Evolutionary conservation across 805 yeast genomes (phyloP).

Genomic region (Starmerella cellae): DNA sequence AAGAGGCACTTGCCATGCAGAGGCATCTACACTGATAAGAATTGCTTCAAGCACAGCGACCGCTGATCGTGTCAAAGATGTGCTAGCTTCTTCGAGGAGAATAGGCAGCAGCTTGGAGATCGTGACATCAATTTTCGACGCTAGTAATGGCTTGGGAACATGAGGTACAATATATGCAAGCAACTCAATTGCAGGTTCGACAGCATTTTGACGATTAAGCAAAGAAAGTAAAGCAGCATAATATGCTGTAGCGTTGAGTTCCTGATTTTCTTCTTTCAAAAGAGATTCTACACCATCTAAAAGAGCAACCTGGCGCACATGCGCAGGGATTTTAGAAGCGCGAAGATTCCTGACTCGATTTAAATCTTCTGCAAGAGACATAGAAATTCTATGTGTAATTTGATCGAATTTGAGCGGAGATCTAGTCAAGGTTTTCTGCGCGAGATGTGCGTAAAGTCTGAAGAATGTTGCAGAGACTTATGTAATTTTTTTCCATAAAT

Average conservation of each 20-base stretch:
- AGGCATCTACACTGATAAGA: constrained; percentile 63
- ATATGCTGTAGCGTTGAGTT: constrained; percentile 54
- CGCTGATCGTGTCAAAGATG: constrained; percentile 70
- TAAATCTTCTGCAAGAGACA: constrained; percentile 17
- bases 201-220: constrained; percentile 64
- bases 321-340: constrained; percentile 19
- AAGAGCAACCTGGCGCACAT: constrained; percentile 47
- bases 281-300: constrained; percentile 85
- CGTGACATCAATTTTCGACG: constrained; percentile 63
- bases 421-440: too few species aligned
- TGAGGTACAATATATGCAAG: constrained; percentile 67
- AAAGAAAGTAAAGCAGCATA: constrained; percentile 72
- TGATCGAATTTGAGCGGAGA: neutral
- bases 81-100: constrained; percentile 56
- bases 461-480: neutral
- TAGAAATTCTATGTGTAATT: neutral
- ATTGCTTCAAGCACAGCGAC: constrained; percentile 75
- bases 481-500: constrained; percentile 9
- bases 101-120: constrained; percentile 71
- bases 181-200: constrained; percentile 65
- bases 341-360: constrained; percentile 12
- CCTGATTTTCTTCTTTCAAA: constrained; percentile 46
- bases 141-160: constrained; percentile 54
- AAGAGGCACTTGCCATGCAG: constrained; percentile 45
- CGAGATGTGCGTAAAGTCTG: neutral